Percentiles rank a stretch among this genome's conserved stretches.
These are phyloP conservation scores for Selenicereus undatus DNA, from an alignment of 148 eudicot species.

Conservation along the genomic window DNA sequence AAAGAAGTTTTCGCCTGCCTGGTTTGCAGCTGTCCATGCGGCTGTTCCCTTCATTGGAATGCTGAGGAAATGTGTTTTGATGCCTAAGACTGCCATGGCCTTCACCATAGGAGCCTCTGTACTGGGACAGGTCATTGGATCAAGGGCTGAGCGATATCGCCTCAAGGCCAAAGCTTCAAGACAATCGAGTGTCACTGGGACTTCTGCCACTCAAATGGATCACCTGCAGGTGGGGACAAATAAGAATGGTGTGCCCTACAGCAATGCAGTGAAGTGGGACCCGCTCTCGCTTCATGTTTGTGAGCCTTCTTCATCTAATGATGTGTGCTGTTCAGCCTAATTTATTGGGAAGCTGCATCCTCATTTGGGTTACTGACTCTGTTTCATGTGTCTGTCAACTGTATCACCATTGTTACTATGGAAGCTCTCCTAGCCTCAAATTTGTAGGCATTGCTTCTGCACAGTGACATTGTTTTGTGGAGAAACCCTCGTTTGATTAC, in stretches of 20 bases:
- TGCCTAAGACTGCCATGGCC: slow-evolving; percentile 98
- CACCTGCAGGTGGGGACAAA: slow-evolving; percentile 26
- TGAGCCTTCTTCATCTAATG: slow-evolving; percentile 38
- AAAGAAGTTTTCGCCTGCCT: slow-evolving; percentile 81
- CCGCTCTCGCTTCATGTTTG: slow-evolving; percentile 33
- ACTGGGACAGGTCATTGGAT: slow-evolving; percentile 92
- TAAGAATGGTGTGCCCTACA: slow-evolving; percentile 36
- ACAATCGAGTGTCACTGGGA: slow-evolving; percentile 25
- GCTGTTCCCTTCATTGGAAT: slow-evolving; percentile 93
- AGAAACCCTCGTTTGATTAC: not conserved
- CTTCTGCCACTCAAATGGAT: slow-evolving; percentile 21
- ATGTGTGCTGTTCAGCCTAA: slow-evolving; percentile 38
- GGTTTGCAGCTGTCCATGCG: slow-evolving; percentile 97
- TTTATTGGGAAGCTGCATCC: not conserved
- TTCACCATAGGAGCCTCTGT: slow-evolving; percentile 91
- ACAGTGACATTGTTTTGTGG: not conserved
- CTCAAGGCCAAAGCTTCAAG: slow-evolving; percentile 48
- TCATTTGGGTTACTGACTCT: slow-evolving; percentile 9
- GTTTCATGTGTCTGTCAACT: slow-evolving; percentile 17
- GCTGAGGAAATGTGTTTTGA: slow-evolving; percentile 79
- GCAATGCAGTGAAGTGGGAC: slow-evolving; percentile 52
- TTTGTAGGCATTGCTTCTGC: not conserved
- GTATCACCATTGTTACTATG: slow-evolving; percentile 3
- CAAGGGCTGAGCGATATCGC: slow-evolving; percentile 86
- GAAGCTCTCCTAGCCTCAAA: not conserved